Evolutionary conservation across 2,329 filamentous ascomycete species (phyloP), one percentile per base, ranked within the genome.

Genomic region (Metarhizium rileyi): DNA sequence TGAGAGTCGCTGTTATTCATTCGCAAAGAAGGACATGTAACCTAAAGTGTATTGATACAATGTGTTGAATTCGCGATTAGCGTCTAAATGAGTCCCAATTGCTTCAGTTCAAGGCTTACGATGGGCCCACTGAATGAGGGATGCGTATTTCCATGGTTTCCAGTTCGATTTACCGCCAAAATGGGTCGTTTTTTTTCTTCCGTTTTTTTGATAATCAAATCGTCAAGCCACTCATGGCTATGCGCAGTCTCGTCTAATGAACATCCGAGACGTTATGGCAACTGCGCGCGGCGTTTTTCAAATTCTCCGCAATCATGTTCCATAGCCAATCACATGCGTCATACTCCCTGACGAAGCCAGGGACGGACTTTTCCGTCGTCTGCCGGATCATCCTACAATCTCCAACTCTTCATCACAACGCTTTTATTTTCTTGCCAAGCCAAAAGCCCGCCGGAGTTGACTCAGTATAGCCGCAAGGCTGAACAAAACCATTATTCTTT

Each of bases 381-480:
- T 46, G 18, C 48, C 41, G 48, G 25, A 45, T 45, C 38, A 36
- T 48, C 33, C n/a, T 48, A 20, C 23, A 28, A 45, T 20, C 36
- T 50, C 8, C 52, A 28, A 38, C 16, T 18, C 7, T 40, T 27
- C 46, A 41, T 38, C 23, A 22, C 43, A 30, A 40, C 30, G 30
- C 38, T 44, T 44, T 38, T 40, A 16, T 38, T 35, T 26, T 40
- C 26, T 44, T 25, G 30, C 40, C 36, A 50, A 40, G 28, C 33
- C 41, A 44, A 55, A 56, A 54, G 46, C 46, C 55, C 54, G 49
- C 47, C 55, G 51, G 55, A 53, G 47, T 57, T 52, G 50, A 52
- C 48, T 30, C 41, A 23, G n/a, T 26, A 42, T 40, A 25, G 18
- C 51, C 30, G 50, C 46, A 26, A 40, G 35, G 5, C 25, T 42